Evolutionary conservation across 139 green algal genomes (phyloP).

Genomic region (Picocystis salinarum): DNA sequence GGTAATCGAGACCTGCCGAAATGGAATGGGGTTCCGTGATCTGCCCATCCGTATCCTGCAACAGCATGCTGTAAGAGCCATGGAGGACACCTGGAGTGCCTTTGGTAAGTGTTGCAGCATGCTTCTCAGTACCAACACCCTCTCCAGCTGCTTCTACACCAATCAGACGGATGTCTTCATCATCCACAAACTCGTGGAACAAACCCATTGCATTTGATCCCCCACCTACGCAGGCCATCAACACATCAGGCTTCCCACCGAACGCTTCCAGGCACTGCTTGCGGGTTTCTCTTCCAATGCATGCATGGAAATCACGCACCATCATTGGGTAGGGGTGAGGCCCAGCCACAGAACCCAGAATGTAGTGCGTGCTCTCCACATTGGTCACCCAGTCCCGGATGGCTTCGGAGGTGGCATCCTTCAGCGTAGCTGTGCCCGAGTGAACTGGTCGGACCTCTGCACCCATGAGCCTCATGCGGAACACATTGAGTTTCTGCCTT

Average conservation of each 20-base stretch:
- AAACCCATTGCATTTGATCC: constrained; percentile 97
- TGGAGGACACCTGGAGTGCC: constrained; percentile 87
- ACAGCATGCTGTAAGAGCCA: constrained; percentile 79
- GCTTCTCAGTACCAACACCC: constrained; percentile 76
- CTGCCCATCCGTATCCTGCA: constrained; percentile 85
- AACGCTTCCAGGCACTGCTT: constrained; percentile 61
- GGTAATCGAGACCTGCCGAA: constrained; percentile 83
- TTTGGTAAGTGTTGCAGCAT: constrained; percentile 90
- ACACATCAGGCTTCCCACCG: constrained; percentile 70
- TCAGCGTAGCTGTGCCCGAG: constrained; percentile 83
- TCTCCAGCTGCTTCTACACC: constrained; percentile 49
- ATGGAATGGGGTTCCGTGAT: constrained; percentile 97
- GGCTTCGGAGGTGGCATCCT: constrained; percentile 19
- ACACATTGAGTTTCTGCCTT: constrained; percentile 93
- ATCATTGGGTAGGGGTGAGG: constrained; percentile 98
- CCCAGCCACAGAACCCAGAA: constrained; percentile 84
- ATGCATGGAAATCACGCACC: constrained; percentile 90
- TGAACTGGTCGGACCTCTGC: constrained; percentile 80
- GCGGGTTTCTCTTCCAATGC: constrained; percentile 79
- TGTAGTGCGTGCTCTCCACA: constrained; percentile 98
- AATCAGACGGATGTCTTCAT: constrained; percentile 47
- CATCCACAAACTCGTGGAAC: constrained; percentile 94
- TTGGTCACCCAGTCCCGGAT: constrained; percentile 99
- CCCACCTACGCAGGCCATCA: constrained; percentile 92
- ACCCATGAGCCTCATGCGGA: constrained; percentile 93